phyloP scores from a whole-genome alignment of 2,329 filamentous ascomycete genomes.

The Neofusicoccum sp. region DNA sequence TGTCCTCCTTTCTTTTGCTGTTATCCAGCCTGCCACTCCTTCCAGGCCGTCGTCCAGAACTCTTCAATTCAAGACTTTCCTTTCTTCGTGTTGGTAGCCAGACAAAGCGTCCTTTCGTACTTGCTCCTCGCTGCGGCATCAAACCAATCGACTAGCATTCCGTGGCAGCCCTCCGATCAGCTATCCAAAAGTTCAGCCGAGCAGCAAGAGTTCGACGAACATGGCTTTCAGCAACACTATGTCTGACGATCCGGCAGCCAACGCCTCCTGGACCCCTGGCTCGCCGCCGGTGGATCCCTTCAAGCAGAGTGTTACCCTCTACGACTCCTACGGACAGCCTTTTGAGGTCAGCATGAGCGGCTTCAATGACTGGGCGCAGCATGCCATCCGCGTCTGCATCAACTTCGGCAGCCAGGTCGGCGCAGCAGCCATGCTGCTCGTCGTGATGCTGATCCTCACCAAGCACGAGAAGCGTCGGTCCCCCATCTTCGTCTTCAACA shows the following conservation, averaged over 20 bases:
- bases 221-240: not conserved
- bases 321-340: slow-evolving; percentile 46
- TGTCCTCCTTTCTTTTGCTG: not conserved
- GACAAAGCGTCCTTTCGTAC: not conserved
- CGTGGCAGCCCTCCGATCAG: too few species aligned
- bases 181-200: too few species aligned
- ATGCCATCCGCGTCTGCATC: slow-evolving; percentile 56
- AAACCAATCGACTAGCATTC: too few species aligned
- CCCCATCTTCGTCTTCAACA: slow-evolving; percentile 67
- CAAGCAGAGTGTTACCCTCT: slow-evolving; percentile 55
- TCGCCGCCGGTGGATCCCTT: slow-evolving; percentile 49
- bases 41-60: not conserved
- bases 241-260: not conserved
- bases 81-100: not conserved
- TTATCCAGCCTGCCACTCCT: not conserved
- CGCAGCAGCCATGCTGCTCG: slow-evolving; percentile 64
- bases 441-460: slow-evolving; percentile 69
- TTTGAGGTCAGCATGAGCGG: slow-evolving; percentile 46
- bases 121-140: not conserved
- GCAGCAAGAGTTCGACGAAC: too few species aligned
- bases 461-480: slow-evolving; percentile 65
- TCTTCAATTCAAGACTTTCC: not conserved
- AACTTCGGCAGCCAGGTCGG: slow-evolving; percentile 74
- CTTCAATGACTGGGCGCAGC: slow-evolving; percentile 51
- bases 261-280: slow-evolving; percentile 26